Evolutionary conservation across 768 basidiomycete genomes (phyloP).

Genomic region (Tricholomella constricta): DNA sequence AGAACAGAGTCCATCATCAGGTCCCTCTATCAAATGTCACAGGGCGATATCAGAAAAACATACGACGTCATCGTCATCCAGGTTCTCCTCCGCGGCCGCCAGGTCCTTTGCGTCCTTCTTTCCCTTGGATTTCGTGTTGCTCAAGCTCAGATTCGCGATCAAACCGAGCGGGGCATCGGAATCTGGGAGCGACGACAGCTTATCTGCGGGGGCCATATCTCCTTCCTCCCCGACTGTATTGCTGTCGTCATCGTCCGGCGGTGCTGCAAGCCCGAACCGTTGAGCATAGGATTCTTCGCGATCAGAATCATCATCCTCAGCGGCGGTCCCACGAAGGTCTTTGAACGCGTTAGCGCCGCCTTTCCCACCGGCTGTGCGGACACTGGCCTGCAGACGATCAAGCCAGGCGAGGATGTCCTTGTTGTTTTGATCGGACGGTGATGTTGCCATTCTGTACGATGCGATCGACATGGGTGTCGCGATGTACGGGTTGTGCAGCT

Average conservation of each 20-base stretch:
- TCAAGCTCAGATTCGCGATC: conserved; percentile 71
- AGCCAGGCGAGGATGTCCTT: conserved; percentile 74
- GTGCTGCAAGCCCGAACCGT: conserved; percentile 16
- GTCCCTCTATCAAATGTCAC: neutral
- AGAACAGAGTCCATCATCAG: conserved; percentile 12
- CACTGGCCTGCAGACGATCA: conserved; percentile 64
- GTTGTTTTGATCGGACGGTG: conserved; percentile 72
- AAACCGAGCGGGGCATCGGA: conserved; percentile 74
- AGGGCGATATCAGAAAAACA: conserved; percentile 25
- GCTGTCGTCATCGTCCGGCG: conserved; percentile 28
- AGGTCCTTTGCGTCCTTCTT: conserved; percentile 42
- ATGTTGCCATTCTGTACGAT: conserved; percentile 76
- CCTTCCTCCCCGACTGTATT: conserved; percentile 31
- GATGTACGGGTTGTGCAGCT: conserved; percentile 81
- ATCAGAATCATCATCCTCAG: conserved; percentile 45
- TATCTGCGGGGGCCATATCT: conserved; percentile 43
- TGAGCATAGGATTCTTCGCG: conserved; percentile 35
- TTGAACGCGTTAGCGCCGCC: conserved; percentile 47
- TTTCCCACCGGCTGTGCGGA: conserved; percentile 49
- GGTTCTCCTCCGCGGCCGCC: conserved; percentile 40
- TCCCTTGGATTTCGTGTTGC: conserved; percentile 48
- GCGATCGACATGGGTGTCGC: conserved; percentile 80
- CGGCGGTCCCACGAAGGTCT: conserved; percentile 35
- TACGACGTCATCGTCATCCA: conserved; percentile 68
- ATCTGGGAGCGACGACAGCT: conserved; percentile 59